Conservation (phyloP, 1,139 yeast genomes). For the Suhomyces taliae region DNA sequence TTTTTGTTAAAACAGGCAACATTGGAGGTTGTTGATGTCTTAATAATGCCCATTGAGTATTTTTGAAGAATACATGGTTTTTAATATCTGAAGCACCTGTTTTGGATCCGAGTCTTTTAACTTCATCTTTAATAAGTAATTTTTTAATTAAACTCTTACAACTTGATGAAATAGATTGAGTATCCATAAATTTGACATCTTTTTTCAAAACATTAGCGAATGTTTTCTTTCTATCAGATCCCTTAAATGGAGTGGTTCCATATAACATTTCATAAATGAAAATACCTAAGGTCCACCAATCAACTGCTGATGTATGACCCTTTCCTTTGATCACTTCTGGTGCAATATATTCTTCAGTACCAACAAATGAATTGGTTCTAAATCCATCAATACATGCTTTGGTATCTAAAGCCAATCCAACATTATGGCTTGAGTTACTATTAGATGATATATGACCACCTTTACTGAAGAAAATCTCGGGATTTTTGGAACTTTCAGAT, state of each 20-base stretch:
- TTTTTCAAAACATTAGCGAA: conserved; percentile 83
- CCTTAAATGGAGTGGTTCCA: conserved; percentile 96
- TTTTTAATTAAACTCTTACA: conserved; percentile 82
- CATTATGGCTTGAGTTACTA: conserved; percentile 14
- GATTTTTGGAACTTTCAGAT: conserved; percentile 65
- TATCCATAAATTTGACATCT: conserved; percentile 73
- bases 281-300: conserved; percentile 99
- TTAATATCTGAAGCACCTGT: conserved; percentile 95
- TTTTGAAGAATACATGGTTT: conserved; percentile 85
- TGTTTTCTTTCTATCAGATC: conserved; percentile 81
- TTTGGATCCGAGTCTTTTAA: conserved; percentile 82
- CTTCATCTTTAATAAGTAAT: conserved; percentile 82
- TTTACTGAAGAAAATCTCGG: conserved; percentile 42
- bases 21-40: conserved; percentile 93
- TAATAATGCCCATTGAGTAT: conserved; percentile 90
- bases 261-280: conserved; percentile 89
- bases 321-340: conserved; percentile 97
- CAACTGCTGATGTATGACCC: conserved; percentile 97
- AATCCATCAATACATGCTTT: conserved; percentile 94
- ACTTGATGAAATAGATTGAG: conserved; percentile 58
- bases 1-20: conserved; percentile 78
- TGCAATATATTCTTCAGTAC: conserved; percentile 97
- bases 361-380: conserved; percentile 95
- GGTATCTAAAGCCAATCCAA: conserved; percentile 65
- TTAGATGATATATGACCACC: conserved; percentile 23